Evolutionary conservation across 2,329 filamentous ascomycete genomes (phyloP), one percentile per base, ranked within the genome.

Genomic region (Atkinsonella hypoxylon): DNA sequence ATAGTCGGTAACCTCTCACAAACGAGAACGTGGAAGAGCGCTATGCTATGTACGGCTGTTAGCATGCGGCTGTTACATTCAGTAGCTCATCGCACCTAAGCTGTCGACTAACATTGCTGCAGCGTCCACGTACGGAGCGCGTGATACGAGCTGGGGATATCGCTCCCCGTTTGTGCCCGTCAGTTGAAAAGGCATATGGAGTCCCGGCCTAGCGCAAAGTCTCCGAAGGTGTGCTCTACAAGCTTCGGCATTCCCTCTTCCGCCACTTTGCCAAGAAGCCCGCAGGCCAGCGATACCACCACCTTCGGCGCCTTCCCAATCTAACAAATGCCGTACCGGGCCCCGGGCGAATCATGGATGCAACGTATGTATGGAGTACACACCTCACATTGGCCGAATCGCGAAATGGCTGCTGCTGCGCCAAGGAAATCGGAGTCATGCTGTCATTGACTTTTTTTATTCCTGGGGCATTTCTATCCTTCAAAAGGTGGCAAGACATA

Each of bases 1-100:
- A 38, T 20, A 30, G 52, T 54, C 44, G 52, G 52, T 52, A 54
- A 49, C 52, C 52, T 49, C 39, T 54, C 32, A 54, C 4, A 49
- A 41, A 22, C 5, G 22, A 40, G 32, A 32, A 41, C 31, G 51
- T 46, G 32, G 31, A 26, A 43, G 42, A 22, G 13, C 9, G 45
- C 31, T 18, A 26, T 26, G 22, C 22, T 26, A 26, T 26, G 22
- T 26, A 26, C 26, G 2, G 8, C n/a, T n/a, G n/a, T n/a, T n/a
- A n/a, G n/a, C 26, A 26, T 26, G 26, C 26, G 26, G 26, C 26
- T 5, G 26, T 4, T 10, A 3, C 32, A 34, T 11, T 13, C 32
- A 13, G 44, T 11, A n/a, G 18, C 18, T 18, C 17, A 41, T 41
- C 5, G 39, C 10, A 47, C 34, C 39, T 18, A 12, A 39, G 10